Conservation (phyloP, 495 filamentous ascomycete genomes). For the Daldinia decipiens region DNA sequence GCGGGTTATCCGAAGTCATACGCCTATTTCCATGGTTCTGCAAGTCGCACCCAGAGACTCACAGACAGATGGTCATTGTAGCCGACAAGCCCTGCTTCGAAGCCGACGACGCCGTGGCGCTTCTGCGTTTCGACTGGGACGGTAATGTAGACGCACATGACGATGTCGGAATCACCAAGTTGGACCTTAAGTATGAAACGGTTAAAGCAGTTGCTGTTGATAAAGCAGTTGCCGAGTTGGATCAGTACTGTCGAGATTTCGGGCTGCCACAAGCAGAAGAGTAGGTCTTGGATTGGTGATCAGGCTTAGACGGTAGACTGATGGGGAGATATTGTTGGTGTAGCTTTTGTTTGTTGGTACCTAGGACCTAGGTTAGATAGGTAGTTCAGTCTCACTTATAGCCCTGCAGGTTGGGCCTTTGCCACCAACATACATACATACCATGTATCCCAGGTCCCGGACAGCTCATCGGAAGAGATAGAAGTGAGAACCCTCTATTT, state of each 20-base stretch:
- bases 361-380: no score
- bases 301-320: not conserved
- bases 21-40: slow-evolving; percentile 3
- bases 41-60: slow-evolving; percentile 2
- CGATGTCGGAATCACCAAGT: not conserved
- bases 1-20: not conserved
- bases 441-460: no score
- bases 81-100: slow-evolving; percentile 3
- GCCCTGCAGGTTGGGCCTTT: no score
- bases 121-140: slow-evolving; percentile 4
- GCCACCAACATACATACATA: no score
- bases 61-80: not conserved
- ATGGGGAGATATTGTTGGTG: no score
- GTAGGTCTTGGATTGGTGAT: no score
- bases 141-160: slow-evolving; percentile 5
- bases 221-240: slow-evolving; percentile 2
- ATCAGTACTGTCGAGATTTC: not conserved
- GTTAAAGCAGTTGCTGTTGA: not conserved
- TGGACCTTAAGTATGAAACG: not conserved
- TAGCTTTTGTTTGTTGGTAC: no score
- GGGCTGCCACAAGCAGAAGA: not conserved
- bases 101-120: slow-evolving; percentile 1
- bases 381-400: no score
- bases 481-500: no score
- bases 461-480: no score